These are phyloP conservation scores for Trichoderma gracile DNA, from an alignment of 2,329 filamentous ascomycete species.

Conservation along the genomic window DNA sequence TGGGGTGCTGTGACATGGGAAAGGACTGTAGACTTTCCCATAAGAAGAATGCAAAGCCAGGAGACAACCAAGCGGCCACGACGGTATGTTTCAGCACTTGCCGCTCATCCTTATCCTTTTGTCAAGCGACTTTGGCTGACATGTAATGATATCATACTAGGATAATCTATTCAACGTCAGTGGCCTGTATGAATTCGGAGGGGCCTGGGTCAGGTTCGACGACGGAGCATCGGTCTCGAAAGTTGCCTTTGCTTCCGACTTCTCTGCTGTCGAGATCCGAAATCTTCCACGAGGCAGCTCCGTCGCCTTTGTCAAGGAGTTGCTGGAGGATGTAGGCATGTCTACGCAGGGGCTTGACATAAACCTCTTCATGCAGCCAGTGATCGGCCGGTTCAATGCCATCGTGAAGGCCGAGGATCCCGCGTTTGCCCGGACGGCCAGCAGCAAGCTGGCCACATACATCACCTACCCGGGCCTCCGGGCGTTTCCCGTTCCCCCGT, in stretches of 20 bases:
- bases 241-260: constrained; percentile 40
- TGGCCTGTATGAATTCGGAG: constrained; percentile 26
- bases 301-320: background rate
- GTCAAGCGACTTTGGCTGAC: background rate
- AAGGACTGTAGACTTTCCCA: constrained; percentile 12
- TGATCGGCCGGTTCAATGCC: background rate
- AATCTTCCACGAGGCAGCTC: constrained; percentile 33
- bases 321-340: constrained; percentile 4
- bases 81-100: background rate
- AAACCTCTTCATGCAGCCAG: background rate
- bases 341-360: background rate
- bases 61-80: background rate
- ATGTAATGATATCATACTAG: background rate
- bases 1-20: constrained; percentile 14
- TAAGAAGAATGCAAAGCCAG: background rate
- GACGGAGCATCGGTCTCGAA: constrained; percentile 37
- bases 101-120: no score
- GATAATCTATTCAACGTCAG: background rate
- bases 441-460: constrained; percentile 7
- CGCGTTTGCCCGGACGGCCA: constrained; percentile 5
- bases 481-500: constrained; percentile 2
- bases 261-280: constrained; percentile 40
- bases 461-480: background rate
- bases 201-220: constrained; percentile 37
- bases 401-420: constrained; percentile 3